These are phyloP conservation scores for Globisporangium cederbergense DNA, from an alignment of 352 stramenopile genomes.

Conservation along the genomic window DNA sequence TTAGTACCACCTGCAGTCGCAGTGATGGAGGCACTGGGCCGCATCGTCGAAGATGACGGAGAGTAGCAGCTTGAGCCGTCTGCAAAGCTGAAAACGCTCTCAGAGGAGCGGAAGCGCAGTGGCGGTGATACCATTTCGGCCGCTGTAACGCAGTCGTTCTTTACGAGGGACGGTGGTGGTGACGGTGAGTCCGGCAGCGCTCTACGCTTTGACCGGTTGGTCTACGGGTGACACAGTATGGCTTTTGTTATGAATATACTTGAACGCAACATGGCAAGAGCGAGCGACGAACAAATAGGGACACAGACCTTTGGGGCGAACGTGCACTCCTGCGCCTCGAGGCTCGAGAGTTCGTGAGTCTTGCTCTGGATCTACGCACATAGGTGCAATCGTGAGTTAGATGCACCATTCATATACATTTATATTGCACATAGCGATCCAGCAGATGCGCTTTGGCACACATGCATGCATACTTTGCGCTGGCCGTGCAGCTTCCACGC, in stretches of 20 bases:
- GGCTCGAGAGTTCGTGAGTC: conserved; percentile 36
- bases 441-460: background rate
- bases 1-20: conserved; percentile 8
- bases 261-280: too few relatives aligned
- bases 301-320: conserved; percentile 50
- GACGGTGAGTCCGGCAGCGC: conserved; percentile 3
- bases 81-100: background rate
- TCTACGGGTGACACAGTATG: background rate
- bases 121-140: conserved; percentile 3
- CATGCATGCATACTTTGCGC: conserved; percentile 32
- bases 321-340: conserved; percentile 49
- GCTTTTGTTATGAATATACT: too few relatives aligned
- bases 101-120: conserved; percentile 1
- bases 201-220: conserved; percentile 4
- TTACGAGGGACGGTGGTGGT: conserved; percentile 11
- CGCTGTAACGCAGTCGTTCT: background rate
- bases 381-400: too few relatives aligned
- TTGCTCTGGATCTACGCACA: conserved; percentile 32
- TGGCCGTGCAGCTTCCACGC: conserved; percentile 53
- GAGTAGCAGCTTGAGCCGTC: background rate
- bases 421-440: too few relatives aligned
- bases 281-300: too few relatives aligned
- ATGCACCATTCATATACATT: too few relatives aligned
- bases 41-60: background rate
- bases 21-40: background rate